Conservation (phyloP, 2,329 filamentous ascomycete species). For the Neopestalotiopsis sp. region DNA sequence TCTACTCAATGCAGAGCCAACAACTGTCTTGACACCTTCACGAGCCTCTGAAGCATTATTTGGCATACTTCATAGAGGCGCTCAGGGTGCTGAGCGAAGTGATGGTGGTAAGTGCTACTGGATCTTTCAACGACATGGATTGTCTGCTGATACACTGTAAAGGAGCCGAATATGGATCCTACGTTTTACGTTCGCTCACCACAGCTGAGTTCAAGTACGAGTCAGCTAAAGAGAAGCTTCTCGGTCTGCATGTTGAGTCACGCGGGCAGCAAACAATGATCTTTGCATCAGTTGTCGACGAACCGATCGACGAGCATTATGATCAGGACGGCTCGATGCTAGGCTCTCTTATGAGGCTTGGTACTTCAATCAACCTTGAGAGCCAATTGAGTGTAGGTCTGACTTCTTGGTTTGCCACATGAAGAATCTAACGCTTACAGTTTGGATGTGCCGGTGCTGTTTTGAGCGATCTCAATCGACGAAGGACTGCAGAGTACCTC, state of each 20-base stretch:
- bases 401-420: background rate
- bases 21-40: slow-evolving; percentile 57
- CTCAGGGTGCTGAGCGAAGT: slow-evolving; percentile 38
- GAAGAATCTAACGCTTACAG: slow-evolving; percentile 37
- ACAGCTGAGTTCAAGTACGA: slow-evolving; percentile 76
- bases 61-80: slow-evolving; percentile 39
- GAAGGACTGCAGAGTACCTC: slow-evolving; percentile 66
- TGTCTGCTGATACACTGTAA: slow-evolving; percentile 21
- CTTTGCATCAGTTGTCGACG: slow-evolving; percentile 63
- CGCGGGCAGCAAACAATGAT: slow-evolving; percentile 59
- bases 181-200: slow-evolving; percentile 69
- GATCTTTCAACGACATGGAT: background rate
- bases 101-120: background rate
- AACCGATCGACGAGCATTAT: slow-evolving; percentile 40
- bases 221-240: slow-evolving; percentile 69
- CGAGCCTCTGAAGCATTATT: slow-evolving; percentile 50
- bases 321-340: slow-evolving; percentile 58
- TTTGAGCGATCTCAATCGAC: slow-evolving; percentile 77
- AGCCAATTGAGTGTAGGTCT: slow-evolving; percentile 68
- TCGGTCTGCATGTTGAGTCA: slow-evolving; percentile 60
- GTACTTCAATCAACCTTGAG: slow-evolving; percentile 75
- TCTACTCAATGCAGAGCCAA: slow-evolving; percentile 60
- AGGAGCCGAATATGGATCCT: slow-evolving; percentile 46
- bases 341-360: slow-evolving; percentile 70
- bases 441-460: slow-evolving; percentile 89